Conservation (phyloP, 2,329 filamentous ascomycete species). For the Colletotrichum chlorophyti region DNA sequence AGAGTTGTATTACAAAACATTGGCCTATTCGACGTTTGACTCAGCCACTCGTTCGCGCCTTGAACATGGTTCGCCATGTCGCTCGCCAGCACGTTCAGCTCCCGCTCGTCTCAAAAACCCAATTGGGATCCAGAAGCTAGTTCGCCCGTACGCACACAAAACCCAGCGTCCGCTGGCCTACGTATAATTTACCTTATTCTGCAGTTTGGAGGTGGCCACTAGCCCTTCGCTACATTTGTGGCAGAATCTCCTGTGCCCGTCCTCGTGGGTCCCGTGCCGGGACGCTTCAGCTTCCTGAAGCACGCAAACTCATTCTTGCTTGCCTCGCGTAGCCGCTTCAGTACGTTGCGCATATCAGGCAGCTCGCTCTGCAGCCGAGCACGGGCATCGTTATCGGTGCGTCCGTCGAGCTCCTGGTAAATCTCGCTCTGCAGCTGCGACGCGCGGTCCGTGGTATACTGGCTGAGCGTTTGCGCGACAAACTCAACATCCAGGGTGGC, state of each 20-base stretch:
- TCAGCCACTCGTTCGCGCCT: slow-evolving; percentile 1
- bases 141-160: not conserved
- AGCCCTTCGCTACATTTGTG: slow-evolving; percentile 31
- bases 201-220: slow-evolving; percentile 24
- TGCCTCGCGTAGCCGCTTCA: slow-evolving; percentile 83
- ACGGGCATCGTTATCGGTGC: slow-evolving; percentile 88
- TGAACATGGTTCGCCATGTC: not conserved
- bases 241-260: slow-evolving; percentile 41
- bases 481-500: slow-evolving; percentile 98
- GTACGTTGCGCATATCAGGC: slow-evolving; percentile 83
- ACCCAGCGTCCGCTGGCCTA: not conserved
- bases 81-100: not conserved
- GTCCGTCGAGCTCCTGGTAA: slow-evolving; percentile 87
- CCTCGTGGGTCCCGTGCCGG: slow-evolving; percentile 40
- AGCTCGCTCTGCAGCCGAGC: slow-evolving; percentile 83
- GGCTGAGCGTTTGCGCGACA: slow-evolving; percentile 88
- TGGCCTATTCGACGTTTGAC: slow-evolving; percentile 5
- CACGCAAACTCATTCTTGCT: slow-evolving; percentile 89
- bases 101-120: too few species aligned
- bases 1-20: slow-evolving; percentile 12
- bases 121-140: not conserved
- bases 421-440: slow-evolving; percentile 86
- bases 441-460: slow-evolving; percentile 86
- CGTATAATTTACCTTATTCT: slow-evolving; percentile 4
- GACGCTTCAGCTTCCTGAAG: slow-evolving; percentile 71